phyloP scores from a whole-genome alignment of 1,139 yeast species.

The Maudiozyma humilis region DNA sequence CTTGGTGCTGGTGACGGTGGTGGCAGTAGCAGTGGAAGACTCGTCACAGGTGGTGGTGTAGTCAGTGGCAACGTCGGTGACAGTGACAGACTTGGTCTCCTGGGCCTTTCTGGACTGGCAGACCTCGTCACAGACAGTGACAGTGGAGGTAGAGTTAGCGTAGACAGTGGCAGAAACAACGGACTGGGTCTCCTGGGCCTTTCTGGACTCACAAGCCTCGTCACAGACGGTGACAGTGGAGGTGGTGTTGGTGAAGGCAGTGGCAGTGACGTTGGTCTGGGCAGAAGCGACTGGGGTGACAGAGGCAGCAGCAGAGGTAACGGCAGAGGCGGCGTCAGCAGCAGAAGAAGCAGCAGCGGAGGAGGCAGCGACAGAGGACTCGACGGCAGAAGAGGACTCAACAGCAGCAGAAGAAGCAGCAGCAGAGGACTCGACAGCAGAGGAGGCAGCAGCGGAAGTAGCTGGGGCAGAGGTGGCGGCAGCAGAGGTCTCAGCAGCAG shows the following conservation, averaged over 20 bases:
- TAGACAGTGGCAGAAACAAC: neutral
- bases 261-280: neutral
- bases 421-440: neutral
- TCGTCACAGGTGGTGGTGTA: slow-evolving; percentile 3
- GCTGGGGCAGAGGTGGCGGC: neutral
- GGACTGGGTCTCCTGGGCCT: neutral
- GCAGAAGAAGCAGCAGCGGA: neutral
- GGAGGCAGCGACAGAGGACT: neutral
- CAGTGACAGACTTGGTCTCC: neutral
- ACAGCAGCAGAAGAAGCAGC: neutral
- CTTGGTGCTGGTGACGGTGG: slow-evolving; percentile 1
- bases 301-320: neutral
- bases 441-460: neutral
- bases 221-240: neutral
- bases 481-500: neutral
- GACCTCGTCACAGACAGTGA: slow-evolving; percentile 1
- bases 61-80: neutral
- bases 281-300: neutral
- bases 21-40: slow-evolving; percentile 5
- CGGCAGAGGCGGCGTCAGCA: neutral
- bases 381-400: neutral
- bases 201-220: neutral
- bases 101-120: slow-evolving; percentile 4
- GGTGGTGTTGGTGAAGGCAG: neutral
- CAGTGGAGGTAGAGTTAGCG: neutral